These are phyloP conservation scores for Micromonas pusilla DNA, from an alignment of 139 green algal species.

Conservation along the genomic window DNA sequence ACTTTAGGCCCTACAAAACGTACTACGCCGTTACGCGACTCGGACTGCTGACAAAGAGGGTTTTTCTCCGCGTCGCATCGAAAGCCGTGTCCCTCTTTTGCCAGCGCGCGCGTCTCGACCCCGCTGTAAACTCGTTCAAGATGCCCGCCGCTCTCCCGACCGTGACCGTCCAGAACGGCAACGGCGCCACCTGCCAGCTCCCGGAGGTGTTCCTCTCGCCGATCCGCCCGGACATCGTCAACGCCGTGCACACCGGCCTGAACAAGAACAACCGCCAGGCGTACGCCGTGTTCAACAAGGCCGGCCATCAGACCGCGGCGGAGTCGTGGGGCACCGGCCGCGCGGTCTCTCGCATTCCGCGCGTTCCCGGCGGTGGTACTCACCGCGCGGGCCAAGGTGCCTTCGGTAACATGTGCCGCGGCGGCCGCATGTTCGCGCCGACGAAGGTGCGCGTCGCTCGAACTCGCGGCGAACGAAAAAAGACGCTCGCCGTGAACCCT, in stretches of 20 bases:
- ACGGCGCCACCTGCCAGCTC: conserved; percentile 62
- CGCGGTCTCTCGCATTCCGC: conserved; percentile 98
- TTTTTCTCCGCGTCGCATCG: too few species aligned
- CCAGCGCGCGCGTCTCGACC: not conserved
- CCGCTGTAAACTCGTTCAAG: not conserved
- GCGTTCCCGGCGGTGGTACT: conserved; percentile 91
- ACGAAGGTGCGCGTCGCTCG: conserved; percentile 60
- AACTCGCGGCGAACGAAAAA: not conserved
- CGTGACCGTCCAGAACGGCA: conserved; percentile 75
- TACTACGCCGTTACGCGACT: too few species aligned
- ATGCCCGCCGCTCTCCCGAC: conserved; percentile 56
- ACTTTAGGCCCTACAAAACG: too few species aligned
- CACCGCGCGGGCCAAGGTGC: conserved; percentile 96
- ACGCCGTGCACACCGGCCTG: conserved; percentile 43
- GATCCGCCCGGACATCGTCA: conserved; percentile 52
- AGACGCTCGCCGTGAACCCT: too few species aligned
- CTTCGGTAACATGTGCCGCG: conserved; percentile 99
- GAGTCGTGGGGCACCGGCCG: conserved; percentile 98
- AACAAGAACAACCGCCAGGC: conserved; percentile 94
- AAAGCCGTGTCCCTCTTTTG: too few species aligned
- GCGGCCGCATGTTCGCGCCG: conserved; percentile 95
- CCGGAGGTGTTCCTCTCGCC: conserved; percentile 84
- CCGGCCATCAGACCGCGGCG: conserved; percentile 92
- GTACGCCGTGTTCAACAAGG: conserved; percentile 87
- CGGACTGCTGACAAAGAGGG: not conserved